Evolutionary conservation across 345 rosid species (phyloP).

Genomic region (Toxicodendron radicans): DNA sequence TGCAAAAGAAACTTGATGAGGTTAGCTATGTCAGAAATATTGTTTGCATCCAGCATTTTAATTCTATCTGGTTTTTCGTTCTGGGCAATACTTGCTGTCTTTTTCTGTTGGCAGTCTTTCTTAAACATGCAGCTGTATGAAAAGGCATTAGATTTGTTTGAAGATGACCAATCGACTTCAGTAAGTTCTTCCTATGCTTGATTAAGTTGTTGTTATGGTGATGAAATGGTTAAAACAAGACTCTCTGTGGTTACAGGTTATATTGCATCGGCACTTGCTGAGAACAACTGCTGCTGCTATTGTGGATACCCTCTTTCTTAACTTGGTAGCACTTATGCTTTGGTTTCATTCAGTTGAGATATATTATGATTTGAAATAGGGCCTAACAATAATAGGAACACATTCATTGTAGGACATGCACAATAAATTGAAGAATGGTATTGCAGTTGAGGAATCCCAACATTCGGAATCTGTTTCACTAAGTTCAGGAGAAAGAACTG

Average conservation of each 20-base stretch:
- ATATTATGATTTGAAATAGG: constrained; percentile 10
- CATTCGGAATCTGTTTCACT: constrained; percentile 47
- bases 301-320: constrained; percentile 63
- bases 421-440: constrained; percentile 80
- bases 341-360: constrained; percentile 16
- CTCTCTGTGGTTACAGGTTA: constrained; percentile 54
- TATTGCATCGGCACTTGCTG: constrained; percentile 84
- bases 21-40: constrained; percentile 40
- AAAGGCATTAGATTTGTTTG: constrained; percentile 85
- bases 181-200: constrained; percentile 50
- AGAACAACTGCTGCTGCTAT: constrained; percentile 76
- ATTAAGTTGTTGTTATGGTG: constrained; percentile 20
- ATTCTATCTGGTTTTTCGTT: constrained; percentile 3
- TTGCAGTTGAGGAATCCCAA: constrained; percentile 63
- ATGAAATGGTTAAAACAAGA: constrained; percentile 22
- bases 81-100: constrained; percentile 11
- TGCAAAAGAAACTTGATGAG: constrained; percentile 95
- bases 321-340: constrained; percentile 57
- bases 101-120: constrained; percentile 63
- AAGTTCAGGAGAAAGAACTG: constrained; percentile 60
- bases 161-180: constrained; percentile 82
- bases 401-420: constrained; percentile 53
- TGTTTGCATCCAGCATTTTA: constrained; percentile 15
- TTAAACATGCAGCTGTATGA: constrained; percentile 89
- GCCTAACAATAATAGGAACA: constrained; percentile 17